Base-by-base conservation (phyloP, 345 rosid species). In the Gossypium australe region DNA sequence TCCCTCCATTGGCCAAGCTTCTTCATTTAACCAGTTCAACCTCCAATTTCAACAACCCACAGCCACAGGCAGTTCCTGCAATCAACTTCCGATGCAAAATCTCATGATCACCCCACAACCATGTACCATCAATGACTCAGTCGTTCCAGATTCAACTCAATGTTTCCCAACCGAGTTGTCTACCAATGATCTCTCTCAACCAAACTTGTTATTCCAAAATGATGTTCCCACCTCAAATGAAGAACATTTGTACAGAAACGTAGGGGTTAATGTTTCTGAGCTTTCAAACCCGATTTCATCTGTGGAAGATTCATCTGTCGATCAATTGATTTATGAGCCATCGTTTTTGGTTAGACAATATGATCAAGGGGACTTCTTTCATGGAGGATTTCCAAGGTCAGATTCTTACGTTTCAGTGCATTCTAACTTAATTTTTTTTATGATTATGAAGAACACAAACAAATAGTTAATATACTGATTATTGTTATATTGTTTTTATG, bases 311-410 rank as follows among this genome's bases (percentile, higher is more conserved):
- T 24, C 41, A 34, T 34, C 41, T 34, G 41, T 34, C 41, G 7
- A 77, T 34, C 38, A 34, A 38, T 56, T 77, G 62, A 69, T 41
- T 45, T 27, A 59, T 18, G 76, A 80, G 41, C 73, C 76, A 43
- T 51, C 66, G 8, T 29, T 71, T 71, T 45, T 9, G 1, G 13
- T 65, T 7, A 60, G 70, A 48, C 13, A 48, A 48, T 48, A 48
- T 14, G 52, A 48, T 11, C 52, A 3, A 48, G 52, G 2, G 14
- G 75, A 67, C 4, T 20, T 56, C 43, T 75, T 78, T 11, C 79
- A 49, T 17, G 79, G 75, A 48, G 71, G 73, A 18, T 71, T 76
- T 53, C 2, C 12, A 11, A 77, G 78, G 78, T 80, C 49, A 49
- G 66, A 61, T 70, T 75, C 41, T 48, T 11, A 7, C 2, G 22